Evolutionary conservation across 2,329 filamentous ascomycete genomes (phyloP).

Genomic region (Claviceps maximensis): DNA sequence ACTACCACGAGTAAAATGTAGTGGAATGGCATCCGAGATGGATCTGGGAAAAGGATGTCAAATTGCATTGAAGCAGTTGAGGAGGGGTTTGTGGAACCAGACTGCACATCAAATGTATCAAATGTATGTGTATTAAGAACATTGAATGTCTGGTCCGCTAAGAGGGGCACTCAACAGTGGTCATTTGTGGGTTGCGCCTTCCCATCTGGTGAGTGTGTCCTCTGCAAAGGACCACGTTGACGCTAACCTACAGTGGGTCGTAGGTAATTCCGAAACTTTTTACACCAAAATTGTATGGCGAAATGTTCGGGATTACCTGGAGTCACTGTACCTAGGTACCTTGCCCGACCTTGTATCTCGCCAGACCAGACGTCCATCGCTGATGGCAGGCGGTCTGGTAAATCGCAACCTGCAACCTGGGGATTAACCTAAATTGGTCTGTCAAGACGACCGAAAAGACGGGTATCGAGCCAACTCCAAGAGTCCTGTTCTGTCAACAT

Average conservation of each 20-base stretch:
- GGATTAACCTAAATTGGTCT: not conserved
- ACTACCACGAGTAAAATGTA: not conserved
- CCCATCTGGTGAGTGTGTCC: not conserved
- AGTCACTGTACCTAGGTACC: too few relatives aligned
- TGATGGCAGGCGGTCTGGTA: not conserved
- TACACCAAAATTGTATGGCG: too few relatives aligned
- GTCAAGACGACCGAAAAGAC: not conserved
- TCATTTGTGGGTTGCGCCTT: not conserved
- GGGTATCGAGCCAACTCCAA: not conserved
- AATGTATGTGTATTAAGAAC: too few relatives aligned
- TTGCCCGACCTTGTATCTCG: not conserved
- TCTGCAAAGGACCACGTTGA: not conserved
- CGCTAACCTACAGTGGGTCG: too few relatives aligned
- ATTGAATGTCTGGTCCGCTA: too few relatives aligned
- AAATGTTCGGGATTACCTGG: too few relatives aligned
- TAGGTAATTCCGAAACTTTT: too few relatives aligned
- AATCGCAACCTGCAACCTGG: not conserved
- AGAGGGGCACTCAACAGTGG: not conserved
- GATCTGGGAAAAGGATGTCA: too few relatives aligned
- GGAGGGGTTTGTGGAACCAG: too few relatives aligned
- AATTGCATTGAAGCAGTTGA: too few relatives aligned
- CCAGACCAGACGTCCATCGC: too few relatives aligned
- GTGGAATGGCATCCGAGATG: not conserved
- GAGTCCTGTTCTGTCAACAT: conserved; percentile 5
- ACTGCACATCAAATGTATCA: too few relatives aligned